These are phyloP conservation scores for Coemansia guatemalensis DNA, from an alignment of 192 early-diverging fungal species.

Conservation along the genomic window DNA sequence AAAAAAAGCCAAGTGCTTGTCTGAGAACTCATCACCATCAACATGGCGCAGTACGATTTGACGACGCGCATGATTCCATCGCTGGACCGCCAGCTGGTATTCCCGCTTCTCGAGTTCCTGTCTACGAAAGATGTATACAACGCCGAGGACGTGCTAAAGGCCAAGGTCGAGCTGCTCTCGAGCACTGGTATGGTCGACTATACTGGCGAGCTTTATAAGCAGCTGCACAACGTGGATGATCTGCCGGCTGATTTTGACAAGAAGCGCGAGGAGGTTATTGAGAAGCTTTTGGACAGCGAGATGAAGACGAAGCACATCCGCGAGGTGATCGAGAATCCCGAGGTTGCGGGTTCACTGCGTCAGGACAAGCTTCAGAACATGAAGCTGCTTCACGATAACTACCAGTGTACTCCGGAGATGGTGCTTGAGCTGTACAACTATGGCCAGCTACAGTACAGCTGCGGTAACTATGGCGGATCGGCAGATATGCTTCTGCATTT, in stretches of 20 bases:
- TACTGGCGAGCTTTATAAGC: slow-evolving; percentile 78
- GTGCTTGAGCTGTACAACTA: slow-evolving; percentile 83
- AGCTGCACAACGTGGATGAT: slow-evolving; percentile 74
- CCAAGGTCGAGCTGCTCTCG: slow-evolving; percentile 85
- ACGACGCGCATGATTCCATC: slow-evolving; percentile 79
- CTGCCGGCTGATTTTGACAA: slow-evolving; percentile 72
- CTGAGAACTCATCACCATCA: slow-evolving; percentile 2
- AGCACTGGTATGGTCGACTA: slow-evolving; percentile 96
- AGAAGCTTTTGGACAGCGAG: slow-evolving; percentile 72
- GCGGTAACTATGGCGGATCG: slow-evolving; percentile 88
- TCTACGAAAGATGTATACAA: slow-evolving; percentile 81
- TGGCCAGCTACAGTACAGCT: slow-evolving; percentile 89
- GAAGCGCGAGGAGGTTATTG: slow-evolving; percentile 76
- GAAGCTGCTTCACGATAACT: slow-evolving; percentile 83
- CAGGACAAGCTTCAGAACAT: slow-evolving; percentile 94
- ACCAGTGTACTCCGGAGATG: slow-evolving; percentile 90
- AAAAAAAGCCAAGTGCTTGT: slow-evolving; percentile 1
- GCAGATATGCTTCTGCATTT: slow-evolving; percentile 95
- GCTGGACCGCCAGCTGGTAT: slow-evolving; percentile 91
- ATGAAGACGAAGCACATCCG: slow-evolving; percentile 78
- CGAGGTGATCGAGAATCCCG: slow-evolving; percentile 87
- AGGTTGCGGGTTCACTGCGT: slow-evolving; percentile 83
- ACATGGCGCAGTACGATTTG: slow-evolving; percentile 71
- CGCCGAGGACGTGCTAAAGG: slow-evolving; percentile 71
- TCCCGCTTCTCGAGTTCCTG: slow-evolving; percentile 88